Percentiles rank a stretch among this genome's conserved stretches.
These are phyloP conservation scores for Mycena crocata DNA, from an alignment of 768 basidiomycete genomes.

Conservation along the genomic window DNA sequence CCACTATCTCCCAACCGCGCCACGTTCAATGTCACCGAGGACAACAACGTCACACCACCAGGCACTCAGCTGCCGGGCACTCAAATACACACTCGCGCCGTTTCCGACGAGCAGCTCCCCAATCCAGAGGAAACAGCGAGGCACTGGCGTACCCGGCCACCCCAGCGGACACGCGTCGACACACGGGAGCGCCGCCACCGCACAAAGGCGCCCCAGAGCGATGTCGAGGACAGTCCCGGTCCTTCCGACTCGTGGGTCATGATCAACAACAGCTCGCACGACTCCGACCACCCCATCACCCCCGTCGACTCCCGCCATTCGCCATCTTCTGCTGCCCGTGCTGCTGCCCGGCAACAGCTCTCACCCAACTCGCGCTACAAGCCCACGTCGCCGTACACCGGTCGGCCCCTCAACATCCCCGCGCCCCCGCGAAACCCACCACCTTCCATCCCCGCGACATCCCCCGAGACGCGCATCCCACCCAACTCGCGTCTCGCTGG, in stretches of 20 bases:
- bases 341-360: slow-evolving; percentile 44
- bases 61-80: slow-evolving; percentile 53
- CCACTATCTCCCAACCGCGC: slow-evolving; percentile 59
- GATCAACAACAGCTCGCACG: slow-evolving; percentile 19
- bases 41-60: slow-evolving; percentile 50
- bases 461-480: slow-evolving; percentile 47
- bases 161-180: slow-evolving; percentile 8
- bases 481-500: slow-evolving; percentile 49
- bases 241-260: slow-evolving; percentile 30
- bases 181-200: slow-evolving; percentile 30
- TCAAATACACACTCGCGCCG: slow-evolving; percentile 57
- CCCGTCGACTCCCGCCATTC: slow-evolving; percentile 26
- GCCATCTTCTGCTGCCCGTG: slow-evolving; percentile 38
- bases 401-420: slow-evolving; percentile 48
- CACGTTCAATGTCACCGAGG: slow-evolving; percentile 51
- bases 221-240: slow-evolving; percentile 27
- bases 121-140: not conserved
- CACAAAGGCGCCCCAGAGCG: slow-evolving; percentile 23
- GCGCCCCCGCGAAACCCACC: slow-evolving; percentile 53
- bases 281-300: slow-evolving; percentile 27
- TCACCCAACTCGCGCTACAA: slow-evolving; percentile 44
- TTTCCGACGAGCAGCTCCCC: not conserved
- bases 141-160: slow-evolving; percentile 15
- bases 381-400: slow-evolving; percentile 47
- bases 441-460: slow-evolving; percentile 47